phyloP scores from a whole-genome alignment of 148 eudicot genomes.

The Cornus controversa region DNA sequence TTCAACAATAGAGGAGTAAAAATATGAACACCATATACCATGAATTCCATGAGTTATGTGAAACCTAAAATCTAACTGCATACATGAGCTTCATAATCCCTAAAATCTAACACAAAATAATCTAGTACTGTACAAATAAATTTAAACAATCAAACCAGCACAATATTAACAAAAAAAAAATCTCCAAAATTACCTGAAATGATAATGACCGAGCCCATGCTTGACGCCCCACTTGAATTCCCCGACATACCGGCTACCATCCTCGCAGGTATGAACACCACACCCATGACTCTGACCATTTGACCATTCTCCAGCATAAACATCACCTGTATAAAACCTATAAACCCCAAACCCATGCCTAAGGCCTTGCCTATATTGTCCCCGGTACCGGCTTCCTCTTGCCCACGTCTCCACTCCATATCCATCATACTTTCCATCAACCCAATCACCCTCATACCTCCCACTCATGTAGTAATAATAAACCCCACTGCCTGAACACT shows the following conservation, averaged over 20 bases:
- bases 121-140: neutral
- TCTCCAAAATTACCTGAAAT: constrained; percentile 63
- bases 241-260: constrained; percentile 90
- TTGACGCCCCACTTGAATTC: constrained; percentile 98
- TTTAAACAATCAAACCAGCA: neutral
- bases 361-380: constrained; percentile 86
- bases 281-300: constrained; percentile 97
- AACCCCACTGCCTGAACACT: constrained; percentile 90
- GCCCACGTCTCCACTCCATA: constrained; percentile 97
- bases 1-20: too few species aligned
- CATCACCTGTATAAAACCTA: constrained; percentile 94
- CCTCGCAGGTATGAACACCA: constrained; percentile 93
- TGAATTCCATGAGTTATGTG: too few species aligned
- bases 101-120: too few species aligned
- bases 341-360: constrained; percentile 97
- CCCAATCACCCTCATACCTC: constrained; percentile 92
- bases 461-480: constrained; percentile 94
- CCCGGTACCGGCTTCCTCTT: constrained; percentile 83
- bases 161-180: neutral
- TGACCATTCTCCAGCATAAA: constrained; percentile 93
- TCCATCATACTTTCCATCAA: constrained; percentile 95
- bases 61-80: too few species aligned
- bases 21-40: too few species aligned
- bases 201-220: constrained; percentile 95
- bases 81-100: too few species aligned